These are phyloP conservation scores for Lachancea mirantina DNA, from an alignment of 805 yeast species.

Conservation along the genomic window DNA sequence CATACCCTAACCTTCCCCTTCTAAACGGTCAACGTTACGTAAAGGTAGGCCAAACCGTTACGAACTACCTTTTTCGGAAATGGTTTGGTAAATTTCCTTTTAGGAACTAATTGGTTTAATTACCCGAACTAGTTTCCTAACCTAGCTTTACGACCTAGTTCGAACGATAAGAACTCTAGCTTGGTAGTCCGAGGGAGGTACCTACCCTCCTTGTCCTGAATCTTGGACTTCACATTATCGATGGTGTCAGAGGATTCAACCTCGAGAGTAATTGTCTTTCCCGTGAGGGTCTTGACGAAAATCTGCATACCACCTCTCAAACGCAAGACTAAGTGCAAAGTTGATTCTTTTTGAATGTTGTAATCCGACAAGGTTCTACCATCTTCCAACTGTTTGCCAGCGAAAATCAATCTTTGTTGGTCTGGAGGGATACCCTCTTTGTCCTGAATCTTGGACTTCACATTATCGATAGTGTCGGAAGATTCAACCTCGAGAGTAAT, in stretches of 20 bases:
- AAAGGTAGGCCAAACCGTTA: too few species aligned
- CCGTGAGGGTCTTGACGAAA: slow-evolving; percentile 84
- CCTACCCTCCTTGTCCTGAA: slow-evolving; percentile 94
- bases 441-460: slow-evolving; percentile 69
- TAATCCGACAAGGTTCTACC: slow-evolving; percentile 66
- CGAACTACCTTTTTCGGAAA: too few species aligned
- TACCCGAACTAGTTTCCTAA: too few species aligned
- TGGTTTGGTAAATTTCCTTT: too few species aligned
- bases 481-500: slow-evolving; percentile 92
- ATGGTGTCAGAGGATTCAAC: slow-evolving; percentile 91
- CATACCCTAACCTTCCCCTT: too few species aligned
- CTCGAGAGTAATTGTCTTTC: slow-evolving; percentile 82
- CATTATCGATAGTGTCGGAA: slow-evolving; percentile 88
- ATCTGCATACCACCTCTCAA: slow-evolving; percentile 77
- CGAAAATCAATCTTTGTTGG: slow-evolving; percentile 62
- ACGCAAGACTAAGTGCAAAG: slow-evolving; percentile 64
- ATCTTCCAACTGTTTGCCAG: slow-evolving; percentile 65
- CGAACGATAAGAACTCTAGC: too few species aligned
- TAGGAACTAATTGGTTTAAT: too few species aligned
- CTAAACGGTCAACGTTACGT: too few species aligned
- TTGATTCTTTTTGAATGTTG: slow-evolving; percentile 66
- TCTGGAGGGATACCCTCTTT: slow-evolving; percentile 68
- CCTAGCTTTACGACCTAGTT: too few species aligned
- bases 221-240: slow-evolving; percentile 91
- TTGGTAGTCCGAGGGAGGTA: too few species aligned